phyloP scores from a whole-genome alignment of 2,329 filamentous ascomycete genomes.

The Ascochyta lentis region DNA sequence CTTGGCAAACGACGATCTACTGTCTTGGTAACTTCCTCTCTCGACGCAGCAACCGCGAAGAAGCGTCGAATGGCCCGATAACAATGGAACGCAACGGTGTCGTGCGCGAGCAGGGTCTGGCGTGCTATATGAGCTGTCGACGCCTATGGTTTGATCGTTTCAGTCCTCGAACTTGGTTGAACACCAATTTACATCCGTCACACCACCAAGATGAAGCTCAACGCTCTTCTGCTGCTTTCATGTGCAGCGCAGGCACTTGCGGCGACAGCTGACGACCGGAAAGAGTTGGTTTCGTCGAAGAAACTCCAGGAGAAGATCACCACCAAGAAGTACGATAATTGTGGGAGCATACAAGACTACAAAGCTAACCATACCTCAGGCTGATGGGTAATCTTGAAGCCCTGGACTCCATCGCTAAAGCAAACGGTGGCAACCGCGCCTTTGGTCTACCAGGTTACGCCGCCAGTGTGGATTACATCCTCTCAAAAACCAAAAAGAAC shows the following conservation, averaged over 20 bases:
- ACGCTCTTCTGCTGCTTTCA: conserved; percentile 30
- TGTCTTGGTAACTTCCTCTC: conserved; percentile 44
- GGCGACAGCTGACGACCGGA: conserved; percentile 12
- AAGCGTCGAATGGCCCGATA: conserved; percentile 24
- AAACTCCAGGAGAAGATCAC: conserved; percentile 52
- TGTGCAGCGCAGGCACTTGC: conserved; percentile 34
- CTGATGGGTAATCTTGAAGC: conserved; percentile 62
- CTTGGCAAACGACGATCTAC: conserved; percentile 36
- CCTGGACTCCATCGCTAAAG: conserved; percentile 61
- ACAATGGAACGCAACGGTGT: conserved; percentile 26
- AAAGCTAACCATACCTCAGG: conserved; percentile 42
- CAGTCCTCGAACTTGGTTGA: background rate
- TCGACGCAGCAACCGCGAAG: conserved; percentile 31
- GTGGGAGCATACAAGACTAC: background rate
- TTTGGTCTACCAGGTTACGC: conserved; percentile 66
- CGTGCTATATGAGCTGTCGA: conserved; percentile 23
- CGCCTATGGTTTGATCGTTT: background rate
- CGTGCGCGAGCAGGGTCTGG: conserved; percentile 21
- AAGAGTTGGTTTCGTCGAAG: conserved; percentile 44
- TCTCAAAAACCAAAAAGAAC: conserved; percentile 57
- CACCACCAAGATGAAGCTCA: conserved; percentile 36
- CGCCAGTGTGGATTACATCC: conserved; percentile 64
- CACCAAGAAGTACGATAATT: conserved; percentile 40
- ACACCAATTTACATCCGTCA: background rate
- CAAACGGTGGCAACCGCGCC: conserved; percentile 66